Evolutionary conservation across 768 basidiomycete species (phyloP).

Genomic region (Mycena galopus): DNA sequence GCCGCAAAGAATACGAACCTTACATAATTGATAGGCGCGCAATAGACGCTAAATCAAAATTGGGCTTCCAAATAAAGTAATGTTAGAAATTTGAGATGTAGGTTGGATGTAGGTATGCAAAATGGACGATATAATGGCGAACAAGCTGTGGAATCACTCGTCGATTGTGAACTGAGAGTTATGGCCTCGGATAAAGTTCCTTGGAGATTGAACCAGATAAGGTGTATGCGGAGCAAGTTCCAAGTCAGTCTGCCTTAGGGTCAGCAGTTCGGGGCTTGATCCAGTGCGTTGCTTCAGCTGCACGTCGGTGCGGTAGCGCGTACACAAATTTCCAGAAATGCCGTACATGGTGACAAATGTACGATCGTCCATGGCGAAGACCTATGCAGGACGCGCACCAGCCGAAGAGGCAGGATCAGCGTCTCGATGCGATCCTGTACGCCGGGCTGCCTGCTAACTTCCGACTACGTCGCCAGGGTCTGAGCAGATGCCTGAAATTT

Average conservation of each 20-base stretch:
- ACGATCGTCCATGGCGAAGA: conserved; percentile 4
- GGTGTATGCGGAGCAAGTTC: too few relatives aligned
- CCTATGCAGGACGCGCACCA: neutral
- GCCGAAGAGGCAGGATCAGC: conserved; percentile 25
- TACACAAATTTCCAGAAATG: neutral
- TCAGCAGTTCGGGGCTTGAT: neutral
- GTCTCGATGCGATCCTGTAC: conserved; percentile 18
- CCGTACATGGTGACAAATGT: neutral
- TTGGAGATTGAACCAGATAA: too few relatives aligned
- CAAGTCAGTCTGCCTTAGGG: neutral
- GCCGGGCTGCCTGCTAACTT: neutral
- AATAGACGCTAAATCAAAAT: neutral
- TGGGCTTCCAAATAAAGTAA: neutral
- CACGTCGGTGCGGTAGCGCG: neutral
- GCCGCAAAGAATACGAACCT: neutral
- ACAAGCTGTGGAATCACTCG: neutral
- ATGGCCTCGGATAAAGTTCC: neutral
- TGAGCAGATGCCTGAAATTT: neutral
- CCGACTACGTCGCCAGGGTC: conserved; percentile 19
- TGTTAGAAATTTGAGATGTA: neutral
- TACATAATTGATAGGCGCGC: conserved; percentile 4
- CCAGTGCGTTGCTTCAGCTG: neutral
- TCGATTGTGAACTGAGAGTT: neutral
- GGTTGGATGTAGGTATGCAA: too few relatives aligned
- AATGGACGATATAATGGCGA: neutral